Evolutionary conservation across 192 early-diverging fungal species (phyloP).

Genomic region (Phlyctochytrium arcticum): DNA sequence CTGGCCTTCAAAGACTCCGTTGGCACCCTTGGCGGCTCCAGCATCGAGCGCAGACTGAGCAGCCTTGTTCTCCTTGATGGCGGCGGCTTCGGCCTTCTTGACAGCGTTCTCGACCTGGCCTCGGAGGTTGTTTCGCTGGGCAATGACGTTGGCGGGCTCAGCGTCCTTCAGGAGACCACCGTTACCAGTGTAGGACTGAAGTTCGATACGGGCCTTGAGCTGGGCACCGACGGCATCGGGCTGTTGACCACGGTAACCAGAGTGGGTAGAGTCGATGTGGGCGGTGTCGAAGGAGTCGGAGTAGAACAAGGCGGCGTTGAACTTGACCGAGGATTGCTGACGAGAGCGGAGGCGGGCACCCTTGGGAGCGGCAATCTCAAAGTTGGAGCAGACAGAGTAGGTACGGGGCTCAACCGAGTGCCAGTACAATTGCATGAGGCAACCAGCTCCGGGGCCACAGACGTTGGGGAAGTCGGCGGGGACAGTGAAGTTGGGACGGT

Average conservation of each 20-base stretch:
- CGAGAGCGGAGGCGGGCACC: constrained; percentile 10
- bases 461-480: constrained; percentile 31
- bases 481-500: constrained; percentile 21
- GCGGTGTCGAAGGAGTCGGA: constrained; percentile 30
- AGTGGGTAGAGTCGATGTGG: constrained; percentile 28
- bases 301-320: constrained; percentile 17
- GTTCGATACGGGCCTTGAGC: constrained; percentile 9
- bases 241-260: constrained; percentile 30
- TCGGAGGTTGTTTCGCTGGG: constrained; percentile 19
- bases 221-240: constrained; percentile 15
- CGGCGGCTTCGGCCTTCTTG: constrained; percentile 21
- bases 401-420: constrained; percentile 32
- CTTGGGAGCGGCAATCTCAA: constrained; percentile 10
- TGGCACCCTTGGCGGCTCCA: neutral
- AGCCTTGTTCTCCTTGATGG: constrained; percentile 27
- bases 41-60: constrained; percentile 22
- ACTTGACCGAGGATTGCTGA: constrained; percentile 2
- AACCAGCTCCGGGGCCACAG: constrained; percentile 10
- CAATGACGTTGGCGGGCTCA: constrained; percentile 7
- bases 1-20: constrained; percentile 16
- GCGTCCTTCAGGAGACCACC: constrained; percentile 25
- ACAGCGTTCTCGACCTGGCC: constrained; percentile 25
- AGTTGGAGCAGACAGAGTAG: constrained; percentile 23
- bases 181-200: constrained; percentile 27
- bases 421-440: constrained; percentile 30